Base-by-base conservation (phyloP, 371 early-diverging fungal species). In the Mortierella sp. region DNA sequence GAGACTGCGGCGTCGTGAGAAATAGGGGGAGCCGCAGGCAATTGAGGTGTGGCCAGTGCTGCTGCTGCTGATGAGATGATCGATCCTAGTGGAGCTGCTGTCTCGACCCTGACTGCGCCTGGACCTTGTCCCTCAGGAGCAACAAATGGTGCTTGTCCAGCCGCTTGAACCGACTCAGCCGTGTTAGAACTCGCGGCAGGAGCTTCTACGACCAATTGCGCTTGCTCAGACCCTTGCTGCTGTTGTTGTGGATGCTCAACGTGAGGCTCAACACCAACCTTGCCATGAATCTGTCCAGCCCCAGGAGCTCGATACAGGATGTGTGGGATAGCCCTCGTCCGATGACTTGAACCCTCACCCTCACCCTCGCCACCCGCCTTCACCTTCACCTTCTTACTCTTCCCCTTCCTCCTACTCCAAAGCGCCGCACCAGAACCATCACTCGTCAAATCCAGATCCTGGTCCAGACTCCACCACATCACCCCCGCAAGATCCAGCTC, bases 401-500 rank as follows among this genome's bases (percentile, higher is more conserved):
- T 16, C 59, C 26, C 31, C 31, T 19, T 50, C 34, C 28, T 71
- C 26, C 6, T 71, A 14, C 24, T 71, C 50, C 34, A 72, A 28
- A 54, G 55, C 21, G 79, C 55, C 21, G 79, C 55, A 0, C 48
- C 48, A 46, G 34, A 28, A 9, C 59, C 37, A 9, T 73, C 50
- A 51, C 83, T 83, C 19, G 83, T 70, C 21, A 26, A 26, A 28
- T 83, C 80, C 34, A 83, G 61, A 46, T 83, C 83, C 77, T 80
- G 80, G 44, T 83, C 83, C 24, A 83, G 50, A 31, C 83, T 83
- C 83, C 83, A 80, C 83, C 83, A 83, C 83, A 80, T 83, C 24
- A 80, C 72, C 0, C 83, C 83, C 1, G 77, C 83, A 1, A 83
- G 71, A n/a, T 80, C 69, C 8, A 74, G 40, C 46, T 83, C 83